Base-by-base conservation (phyloP, 345 rosid genomes). In the Mallotus nudiflorus region DNA sequence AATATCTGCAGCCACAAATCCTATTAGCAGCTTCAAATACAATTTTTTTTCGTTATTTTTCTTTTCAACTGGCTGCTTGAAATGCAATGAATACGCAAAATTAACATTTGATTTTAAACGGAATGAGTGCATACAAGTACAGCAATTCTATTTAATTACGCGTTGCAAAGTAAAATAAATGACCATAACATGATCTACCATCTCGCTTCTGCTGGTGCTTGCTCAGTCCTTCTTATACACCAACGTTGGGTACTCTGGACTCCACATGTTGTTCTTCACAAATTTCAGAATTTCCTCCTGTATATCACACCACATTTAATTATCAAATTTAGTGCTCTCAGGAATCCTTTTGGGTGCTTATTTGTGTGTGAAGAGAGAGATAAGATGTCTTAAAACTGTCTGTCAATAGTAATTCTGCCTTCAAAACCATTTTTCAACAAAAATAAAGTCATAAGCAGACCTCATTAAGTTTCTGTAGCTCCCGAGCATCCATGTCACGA, bases 201-300 rank as follows among this genome's bases (percentile, higher is more conserved):
- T 12, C 46, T 35, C 49, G 15, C 7, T 20, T 20, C 44, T 31
- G 19, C 44, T n/a, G 57, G 20, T 20, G 15, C 18, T n/a, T 22
- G 25, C 18, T 78, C 81, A 90, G 62, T 79, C 90, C 49, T 79
- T 70, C 75, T 62, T 88, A 78, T 77, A 93, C 33, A 91, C 98
- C 78, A 93, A 61, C 5, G 86, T 85, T 29, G 99, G 92, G 72
- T 95, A 95, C 59, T 86, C 89, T 18, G 99, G 97, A 75, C 72
- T 83, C 97, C 99, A 92, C 99, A 92, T 90, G 88, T 84, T 92
- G 73, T 79, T 84, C 77, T 82, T 72, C 81, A 92, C 99, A 61
- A 72, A 90, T 42, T 82, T 80, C 50, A 73, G 55, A 22, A 95
- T 78, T 77, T 85, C 92, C 81, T 87, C 97, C 99, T 90, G 87